Percentiles rank a stretch among this genome's conserved stretches.
Evolutionary conservation across 192 early-diverging fungal genomes (phyloP).

Genomic region (Oehlia diaphana): DNA sequence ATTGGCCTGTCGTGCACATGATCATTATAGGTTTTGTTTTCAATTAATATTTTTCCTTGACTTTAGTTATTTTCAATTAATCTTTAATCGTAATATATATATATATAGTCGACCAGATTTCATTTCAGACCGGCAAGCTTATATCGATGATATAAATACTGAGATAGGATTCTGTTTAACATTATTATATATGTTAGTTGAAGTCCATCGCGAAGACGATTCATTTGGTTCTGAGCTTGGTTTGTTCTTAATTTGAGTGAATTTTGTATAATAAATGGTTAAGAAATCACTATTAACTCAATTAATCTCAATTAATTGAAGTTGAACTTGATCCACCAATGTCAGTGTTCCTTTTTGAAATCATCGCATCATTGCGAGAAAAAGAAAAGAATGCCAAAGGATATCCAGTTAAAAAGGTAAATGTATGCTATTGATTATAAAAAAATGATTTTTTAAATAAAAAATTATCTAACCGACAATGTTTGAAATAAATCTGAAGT

Average conservation of each 20-base stretch:
- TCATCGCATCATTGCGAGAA: slow-evolving; percentile 60
- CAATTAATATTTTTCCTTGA: background rate
- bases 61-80: background rate
- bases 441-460: background rate
- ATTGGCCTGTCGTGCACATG: slow-evolving; percentile 55
- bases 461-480: background rate
- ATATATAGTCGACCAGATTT: background rate
- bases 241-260: slow-evolving; percentile 21
- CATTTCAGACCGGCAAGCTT: slow-evolving; percentile 5
- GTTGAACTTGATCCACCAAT: slow-evolving; percentile 44
- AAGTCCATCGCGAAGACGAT: slow-evolving; percentile 50
- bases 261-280: background rate
- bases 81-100: background rate
- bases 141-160: slow-evolving; percentile 30
- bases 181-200: slow-evolving; percentile 64
- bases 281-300: background rate
- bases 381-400: slow-evolving; percentile 65
- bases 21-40: slow-evolving; percentile 35
- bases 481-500: slow-evolving; percentile 41
- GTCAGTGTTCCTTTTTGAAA: slow-evolving; percentile 63
- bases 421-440: background rate
- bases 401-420: slow-evolving; percentile 71
- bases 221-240: slow-evolving; percentile 53
- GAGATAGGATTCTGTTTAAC: slow-evolving; percentile 58
- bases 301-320: slow-evolving; percentile 26